Evolutionary conservation across 2,329 filamentous ascomycete species (phyloP), one percentile per base, ranked within the genome.

Genomic region (Spiromastix sp.): DNA sequence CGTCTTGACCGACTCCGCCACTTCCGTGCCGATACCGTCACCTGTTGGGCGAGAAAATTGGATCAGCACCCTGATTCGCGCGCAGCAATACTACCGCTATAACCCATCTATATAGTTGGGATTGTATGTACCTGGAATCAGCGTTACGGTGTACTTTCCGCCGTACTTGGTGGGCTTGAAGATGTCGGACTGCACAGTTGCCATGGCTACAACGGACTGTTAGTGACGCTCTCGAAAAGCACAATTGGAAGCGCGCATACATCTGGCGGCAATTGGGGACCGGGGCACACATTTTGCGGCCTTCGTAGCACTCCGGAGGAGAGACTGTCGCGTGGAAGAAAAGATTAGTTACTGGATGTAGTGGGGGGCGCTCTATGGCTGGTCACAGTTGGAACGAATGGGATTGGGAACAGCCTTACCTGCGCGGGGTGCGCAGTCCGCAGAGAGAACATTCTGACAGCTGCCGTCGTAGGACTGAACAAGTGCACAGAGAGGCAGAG

Each of bases 161-260:
- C 91, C 91, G 65, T 87, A 96, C 75, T 96, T 91, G 70, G 89
- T 86, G 52, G 87, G 87, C 77, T 95, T 94, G 77, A 96, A 95
- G 67, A 96, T 89, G 67, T 96, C 91, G 61, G 82, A 82, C 66
- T 86, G 78, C 52, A 94, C 72, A 46, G 85, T 93, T 52, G 85
- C 85, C 61, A 86, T 70, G 47, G 68, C 69, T 72, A 44, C n/a
- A 30, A 34, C 17, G 24, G 24, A 30, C 30, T 36, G 35, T 30
- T 35, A 12, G 15, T 18, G 18, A 34, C 25, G 12, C 20, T 7
- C n/a, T 11, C n/a, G 5, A 12, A 19, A 24, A 9, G 13, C 22
- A 32, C 38, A 21, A 21, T 29, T 27, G 25, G 32, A 33, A 24
- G 19, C 42, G 34, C 42, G 56, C 70, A 52, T 68, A 76, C 72